phyloP scores from a whole-genome alignment of 768 basidiomycete species.

The Saitozyma sp. region DNA sequence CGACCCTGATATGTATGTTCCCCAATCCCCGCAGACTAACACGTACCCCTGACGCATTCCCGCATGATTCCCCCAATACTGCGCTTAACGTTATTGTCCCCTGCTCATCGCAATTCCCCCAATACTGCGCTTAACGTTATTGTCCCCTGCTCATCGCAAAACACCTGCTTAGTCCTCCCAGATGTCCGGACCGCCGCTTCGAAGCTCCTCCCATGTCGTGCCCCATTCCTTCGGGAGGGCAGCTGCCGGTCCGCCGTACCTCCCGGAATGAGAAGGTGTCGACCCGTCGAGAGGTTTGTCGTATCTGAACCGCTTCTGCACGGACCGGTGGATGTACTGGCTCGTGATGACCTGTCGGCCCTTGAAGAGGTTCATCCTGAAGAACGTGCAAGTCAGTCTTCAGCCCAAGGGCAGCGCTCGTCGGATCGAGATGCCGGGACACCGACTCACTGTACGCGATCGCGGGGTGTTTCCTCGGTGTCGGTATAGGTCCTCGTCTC shows the following conservation, averaged over 20 bases:
- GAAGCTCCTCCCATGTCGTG: not conserved
- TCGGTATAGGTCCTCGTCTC: constrained; percentile 23
- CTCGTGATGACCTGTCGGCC: constrained; percentile 9
- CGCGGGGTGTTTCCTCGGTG: too few species aligned
- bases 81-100: too few species aligned
- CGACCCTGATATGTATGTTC: too few species aligned
- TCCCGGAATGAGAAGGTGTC: not conserved
- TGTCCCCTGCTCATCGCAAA: too few species aligned
- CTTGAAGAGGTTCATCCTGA: constrained; percentile 8
- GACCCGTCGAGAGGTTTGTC: constrained; percentile 2
- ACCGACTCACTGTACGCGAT: too few species aligned
- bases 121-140: too few species aligned
- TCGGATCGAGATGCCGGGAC: too few species aligned
- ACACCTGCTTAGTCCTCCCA: not conserved
- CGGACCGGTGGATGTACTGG: constrained; percentile 22
- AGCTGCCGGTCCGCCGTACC: not conserved
- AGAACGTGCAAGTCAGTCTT: not conserved
- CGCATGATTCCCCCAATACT: too few species aligned
- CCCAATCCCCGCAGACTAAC: too few species aligned
- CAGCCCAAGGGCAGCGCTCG: constrained; percentile 9
- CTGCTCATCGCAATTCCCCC: too few species aligned
- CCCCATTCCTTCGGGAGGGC: not conserved
- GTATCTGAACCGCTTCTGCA: constrained; percentile 14
- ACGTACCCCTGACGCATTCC: too few species aligned
- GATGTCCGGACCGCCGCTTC: not conserved